phyloP scores from a whole-genome alignment of 2,329 filamentous ascomycete genomes.

The Colletotrichum sp. region DNA sequence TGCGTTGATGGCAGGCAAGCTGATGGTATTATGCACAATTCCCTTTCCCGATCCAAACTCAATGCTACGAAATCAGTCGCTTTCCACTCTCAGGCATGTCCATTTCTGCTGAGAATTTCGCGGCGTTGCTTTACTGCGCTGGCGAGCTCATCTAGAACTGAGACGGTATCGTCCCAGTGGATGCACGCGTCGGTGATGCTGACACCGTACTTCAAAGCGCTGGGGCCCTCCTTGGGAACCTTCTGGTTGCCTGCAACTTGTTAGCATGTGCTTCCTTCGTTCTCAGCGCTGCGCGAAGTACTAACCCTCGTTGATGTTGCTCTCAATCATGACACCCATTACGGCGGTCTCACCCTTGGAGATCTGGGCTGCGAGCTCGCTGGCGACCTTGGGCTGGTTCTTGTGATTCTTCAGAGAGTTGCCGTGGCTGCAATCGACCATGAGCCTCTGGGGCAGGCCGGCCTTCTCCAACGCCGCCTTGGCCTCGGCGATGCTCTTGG shows the following conservation, averaged over 20 bases:
- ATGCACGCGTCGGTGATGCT: constrained; percentile 99
- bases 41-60: neutral
- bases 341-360: constrained; percentile 82
- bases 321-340: constrained; percentile 99
- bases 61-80: neutral
- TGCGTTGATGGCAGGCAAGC: neutral
- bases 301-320: constrained; percentile 90
- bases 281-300: neutral
- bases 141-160: constrained; percentile 77
- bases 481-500: constrained; percentile 80
- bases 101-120: constrained; percentile 36
- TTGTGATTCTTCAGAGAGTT: constrained; percentile 96
- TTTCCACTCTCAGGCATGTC: neutral
- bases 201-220: constrained; percentile 88
- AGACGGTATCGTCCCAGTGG: constrained; percentile 87
- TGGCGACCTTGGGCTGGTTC: constrained; percentile 95
- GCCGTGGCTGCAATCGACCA: constrained; percentile 98
- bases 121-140: constrained; percentile 78
- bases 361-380: constrained; percentile 82
- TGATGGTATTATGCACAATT: constrained; percentile 1
- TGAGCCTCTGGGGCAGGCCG: constrained; percentile 76
- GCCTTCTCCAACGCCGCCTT: constrained; percentile 80
- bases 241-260: constrained; percentile 77
- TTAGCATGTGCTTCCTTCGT: constrained; percentile 25
- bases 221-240: constrained; percentile 84